Evolutionary conservation across 2,329 filamentous ascomycete species (phyloP), one percentile per base, ranked within the genome.

Genomic region (Fonsecaea nubica): DNA sequence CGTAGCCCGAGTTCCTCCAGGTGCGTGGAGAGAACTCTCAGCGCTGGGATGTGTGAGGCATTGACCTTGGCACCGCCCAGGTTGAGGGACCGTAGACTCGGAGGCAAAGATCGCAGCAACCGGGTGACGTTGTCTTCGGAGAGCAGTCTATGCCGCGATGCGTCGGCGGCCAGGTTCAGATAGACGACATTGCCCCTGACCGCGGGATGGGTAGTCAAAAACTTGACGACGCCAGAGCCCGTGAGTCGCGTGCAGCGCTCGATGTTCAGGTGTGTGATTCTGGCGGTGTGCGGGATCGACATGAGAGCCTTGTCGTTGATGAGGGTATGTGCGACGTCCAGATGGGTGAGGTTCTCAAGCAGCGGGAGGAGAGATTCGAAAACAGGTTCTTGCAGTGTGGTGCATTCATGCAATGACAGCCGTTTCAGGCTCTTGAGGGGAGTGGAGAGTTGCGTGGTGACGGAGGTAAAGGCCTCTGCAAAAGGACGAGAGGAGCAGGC

Each of bases 241-340:
- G 87, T 86, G 61, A 95, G 82, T 61, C 87, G 84, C 60, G 86
- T 88, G 81, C 92, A 94, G 77, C 91, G 92, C 69, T 90, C 87
- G 55, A 95, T 80, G 74, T 92, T 93, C 62, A 95, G 81, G 75
- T 95, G 92, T 0, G 90, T 93, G 70, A 94, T 84, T 69, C 82
- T 83, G 10, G 92, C 91, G 4, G 89, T 89, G n/a, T 82, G 75
- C 0, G 91, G 90, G 69, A 94, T 91, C 21, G 87, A 87, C 72
- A 85, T 81, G 15, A 95, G 82, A 4, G 91, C 91, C 30, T 83
- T 80, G 76, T 92, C 87, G 38, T 89, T 93, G 72, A 95, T 87
- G 71, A 89, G 86, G 1, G 91, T 93, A 71, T 91, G 90, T 9
- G 90, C 87, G n/a, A 93, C 83, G 74, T 95, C 92, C 42, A 95